Percentiles rank a stretch among this genome's conserved stretches.
Conservation (phyloP, 2,329 filamentous ascomycete species). For the Beauveria sp. region DNA sequence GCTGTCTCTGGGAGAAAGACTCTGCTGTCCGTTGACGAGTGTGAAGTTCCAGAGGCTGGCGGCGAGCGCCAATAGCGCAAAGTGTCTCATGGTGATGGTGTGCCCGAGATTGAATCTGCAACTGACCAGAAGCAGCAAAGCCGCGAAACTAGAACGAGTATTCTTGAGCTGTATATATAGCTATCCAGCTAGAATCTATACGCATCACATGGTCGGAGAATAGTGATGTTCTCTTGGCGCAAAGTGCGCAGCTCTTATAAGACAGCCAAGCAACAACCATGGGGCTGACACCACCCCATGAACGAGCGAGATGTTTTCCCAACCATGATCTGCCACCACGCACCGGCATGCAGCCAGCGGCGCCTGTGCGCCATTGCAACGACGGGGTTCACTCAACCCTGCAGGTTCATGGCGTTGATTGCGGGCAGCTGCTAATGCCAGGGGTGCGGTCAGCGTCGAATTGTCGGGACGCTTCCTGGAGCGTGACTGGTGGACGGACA, state of each 20-base stretch:
- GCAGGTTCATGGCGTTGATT: neutral
- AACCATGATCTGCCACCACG: neutral
- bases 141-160: neutral
- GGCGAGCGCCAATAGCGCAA: neutral
- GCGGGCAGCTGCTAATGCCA: neutral
- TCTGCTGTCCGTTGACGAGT: neutral
- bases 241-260: neutral
- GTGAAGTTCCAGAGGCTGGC: constrained; percentile 1
- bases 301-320: neutral
- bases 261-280: neutral
- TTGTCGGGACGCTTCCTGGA: neutral
- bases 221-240: neutral
- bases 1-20: constrained; percentile 1
- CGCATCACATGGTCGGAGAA: constrained; percentile 3
- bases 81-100: constrained; percentile 3
- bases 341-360: neutral
- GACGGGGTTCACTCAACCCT: neutral
- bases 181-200: neutral
- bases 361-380: neutral
- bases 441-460: constrained; percentile 1
- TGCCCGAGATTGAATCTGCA: neutral
- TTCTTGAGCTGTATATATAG: neutral
- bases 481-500: constrained; percentile 8
- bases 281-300: constrained; percentile 8
- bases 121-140: neutral